Evolutionary conservation across 179 eudicot genomes (phyloP), one percentile per base, ranked within the genome.

Genomic region (Nepenthes alata): DNA sequence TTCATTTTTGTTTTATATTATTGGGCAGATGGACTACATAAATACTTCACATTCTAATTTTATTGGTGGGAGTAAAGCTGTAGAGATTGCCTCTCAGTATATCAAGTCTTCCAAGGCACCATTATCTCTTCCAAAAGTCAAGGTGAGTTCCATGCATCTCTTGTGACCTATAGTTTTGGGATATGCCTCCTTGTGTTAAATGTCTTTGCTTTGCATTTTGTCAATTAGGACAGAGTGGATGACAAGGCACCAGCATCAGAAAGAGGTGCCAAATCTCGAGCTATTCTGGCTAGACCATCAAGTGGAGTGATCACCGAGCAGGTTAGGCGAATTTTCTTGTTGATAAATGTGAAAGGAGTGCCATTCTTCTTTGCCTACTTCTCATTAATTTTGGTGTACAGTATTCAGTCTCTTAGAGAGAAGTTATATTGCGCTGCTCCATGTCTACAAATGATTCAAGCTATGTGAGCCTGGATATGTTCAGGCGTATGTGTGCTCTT

Each of bases 291-390:
- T 47, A 81, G 94, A 67, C 75, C 71, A 61, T 77, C 67, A 51
- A 94, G 90, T 67, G 99, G 99, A 60, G 70, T 80, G 48, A 72
- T 85, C 47, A 70, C 84, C 61, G 96, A 94, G 13, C 99, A 85
- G 86, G 99, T 94, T 9, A 3, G 14, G 59, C 4, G 11, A 5
- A 35, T 9, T 57, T 2, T 4, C 37, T 10, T 55, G 11, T 25
- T 8, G 9, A 16, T 25, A 11, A 16, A 25, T 25, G 25, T 25
- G 25, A 1, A 25, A 25, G 25, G 25, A 25, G 25, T 25, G 25
- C 25, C 25, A 25, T 25, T 25, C 25, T 25, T 25, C 5, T 41
- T 41, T 4, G 45, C 8, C 5, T 4, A 41, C 45, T 41, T 41
- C 45, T 41, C 45, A 41, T 7, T 41, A 4, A 7, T 41, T 41